Base-by-base conservation (phyloP, 768 basidiomycete genomes). In the Boletus sp. region DNA sequence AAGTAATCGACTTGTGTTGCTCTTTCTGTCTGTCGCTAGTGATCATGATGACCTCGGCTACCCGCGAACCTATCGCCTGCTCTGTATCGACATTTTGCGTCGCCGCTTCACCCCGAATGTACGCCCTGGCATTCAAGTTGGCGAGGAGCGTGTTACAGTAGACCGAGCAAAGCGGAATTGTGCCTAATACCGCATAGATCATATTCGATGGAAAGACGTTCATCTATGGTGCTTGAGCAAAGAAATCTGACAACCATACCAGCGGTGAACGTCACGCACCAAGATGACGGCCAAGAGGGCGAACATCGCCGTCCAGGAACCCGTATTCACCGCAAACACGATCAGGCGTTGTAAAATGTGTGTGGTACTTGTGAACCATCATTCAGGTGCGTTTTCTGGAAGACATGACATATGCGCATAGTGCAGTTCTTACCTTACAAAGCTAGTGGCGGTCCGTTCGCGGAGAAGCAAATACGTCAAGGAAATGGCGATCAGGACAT, bases 221-320 rank as follows among this genome's bases (percentile, higher is more conserved):
- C 30, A 58, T 1, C 64, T 63, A 17, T 7, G 0, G 14, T 4
- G 6, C 40, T 29, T 42, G 14, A 15, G 24, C 40, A 3, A 42
- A 18, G 7, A 8, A 39, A 11, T 5, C 5, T 5, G 17, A 35
- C 8, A 17, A 2, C 7, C 0, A 5, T 55, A 11, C 20, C 2
- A 8, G 17, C 9, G 29, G 33, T 11, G 29, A 33, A 7, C 8
- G 15, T 10, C 6, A 57, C 63, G 20, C 24, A 64, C 63, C 20
- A 63, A 18, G 28, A 56, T 49, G 10, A 54, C 11, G 11, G 55
- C 73, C 1, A 80, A 76, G 69, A 84, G 82, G 10, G 77, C 71
- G 5, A 65, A 70, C 0, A 79, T 78, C 55, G 85, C 83, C 11
- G 82, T 75, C 14, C 78, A 80, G 17, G 84, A 75, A 1, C 81